A percentile compares a stretch with the other conserved stretches of the same genome.
Conservation (phyloP, 1,284 basidiomycete species). For the Puccinia coronata region DNA sequence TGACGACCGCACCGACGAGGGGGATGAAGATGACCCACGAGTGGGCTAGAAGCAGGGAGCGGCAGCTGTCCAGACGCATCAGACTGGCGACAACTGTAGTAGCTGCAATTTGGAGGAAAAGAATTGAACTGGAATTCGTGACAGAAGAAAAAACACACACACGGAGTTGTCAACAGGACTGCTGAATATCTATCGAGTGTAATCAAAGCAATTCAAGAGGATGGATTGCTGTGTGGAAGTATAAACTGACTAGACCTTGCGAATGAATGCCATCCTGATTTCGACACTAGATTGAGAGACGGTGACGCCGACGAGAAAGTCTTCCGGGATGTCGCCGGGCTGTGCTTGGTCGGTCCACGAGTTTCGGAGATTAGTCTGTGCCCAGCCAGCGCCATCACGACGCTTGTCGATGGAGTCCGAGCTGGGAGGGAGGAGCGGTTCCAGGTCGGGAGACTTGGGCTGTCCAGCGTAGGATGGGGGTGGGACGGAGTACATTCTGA, state of each 20-base stretch:
- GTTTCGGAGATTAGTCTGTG: slow-evolving; percentile 21
- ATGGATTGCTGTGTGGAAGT: background rate
- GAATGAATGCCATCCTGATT: slow-evolving; percentile 48
- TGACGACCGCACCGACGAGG: slow-evolving; percentile 29
- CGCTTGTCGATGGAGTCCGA: slow-evolving; percentile 10
- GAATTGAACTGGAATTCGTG: slow-evolving; percentile 22
- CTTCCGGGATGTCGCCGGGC: slow-evolving; percentile 30
- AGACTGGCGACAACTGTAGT: slow-evolving; percentile 33
- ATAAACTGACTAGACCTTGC: slow-evolving; percentile 45
- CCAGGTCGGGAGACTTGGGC: slow-evolving; percentile 36
- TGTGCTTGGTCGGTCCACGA: slow-evolving; percentile 31
- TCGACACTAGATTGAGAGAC: slow-evolving; percentile 45
- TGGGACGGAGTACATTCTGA: slow-evolving; percentile 30
- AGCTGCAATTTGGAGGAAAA: slow-evolving; percentile 48
- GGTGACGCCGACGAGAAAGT: slow-evolving; percentile 39
- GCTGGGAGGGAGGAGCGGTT: slow-evolving; percentile 34
- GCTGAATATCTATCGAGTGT: background rate
- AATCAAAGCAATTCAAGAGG: background rate
- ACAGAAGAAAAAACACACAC: slow-evolving; percentile 10
- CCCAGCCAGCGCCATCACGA: slow-evolving; percentile 9
- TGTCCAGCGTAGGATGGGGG: slow-evolving; percentile 36
- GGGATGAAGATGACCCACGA: slow-evolving; percentile 47
- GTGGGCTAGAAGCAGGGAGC: slow-evolving; percentile 32
- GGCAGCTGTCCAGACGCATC: slow-evolving; percentile 25
- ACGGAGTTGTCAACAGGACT: too few species aligned